A percentile compares a stretch with the other conserved stretches of the same genome.
Evolutionary conservation across 768 basidiomycete species (phyloP).

Genomic region (Lactarius sanguifluus): DNA sequence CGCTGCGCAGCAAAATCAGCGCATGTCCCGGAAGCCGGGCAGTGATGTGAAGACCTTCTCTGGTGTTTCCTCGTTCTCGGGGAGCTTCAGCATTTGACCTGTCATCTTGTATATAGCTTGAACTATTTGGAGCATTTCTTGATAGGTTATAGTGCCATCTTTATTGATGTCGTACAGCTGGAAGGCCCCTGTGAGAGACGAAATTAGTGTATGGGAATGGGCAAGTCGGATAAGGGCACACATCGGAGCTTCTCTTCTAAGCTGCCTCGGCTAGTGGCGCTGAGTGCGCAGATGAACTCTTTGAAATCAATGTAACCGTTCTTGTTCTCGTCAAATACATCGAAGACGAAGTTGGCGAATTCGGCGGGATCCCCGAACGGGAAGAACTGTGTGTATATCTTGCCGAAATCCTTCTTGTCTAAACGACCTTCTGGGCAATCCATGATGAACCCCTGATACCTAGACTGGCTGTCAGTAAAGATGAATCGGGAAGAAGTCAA

Average conservation of each 20-base stretch:
- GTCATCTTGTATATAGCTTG: constrained; percentile 99
- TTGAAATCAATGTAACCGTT: constrained; percentile 99
- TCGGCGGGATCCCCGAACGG: constrained; percentile 97
- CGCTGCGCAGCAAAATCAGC: constrained; percentile 52
- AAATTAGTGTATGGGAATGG: neutral
- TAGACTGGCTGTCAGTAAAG: constrained; percentile 36
- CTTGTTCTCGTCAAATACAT: constrained; percentile 93
- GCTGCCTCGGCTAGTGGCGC: constrained; percentile 88
- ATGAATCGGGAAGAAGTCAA: constrained; percentile 17
- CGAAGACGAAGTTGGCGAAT: constrained; percentile 98
- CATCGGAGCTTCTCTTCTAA: constrained; percentile 99
- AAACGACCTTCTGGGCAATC: constrained; percentile 97
- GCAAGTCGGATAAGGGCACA: constrained; percentile 42
- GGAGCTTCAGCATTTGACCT: constrained; percentile 97
- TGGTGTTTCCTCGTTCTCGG: constrained; percentile 99
- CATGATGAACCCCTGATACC: constrained; percentile 99
- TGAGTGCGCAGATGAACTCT: constrained; percentile 97
- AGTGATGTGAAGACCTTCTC: constrained; percentile 67
- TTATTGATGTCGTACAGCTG: constrained; percentile 99
- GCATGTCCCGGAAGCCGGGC: neutral
- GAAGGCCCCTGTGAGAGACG: constrained; percentile 82
- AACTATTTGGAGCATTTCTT: constrained; percentile 99
- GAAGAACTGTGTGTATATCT: constrained; percentile 99
- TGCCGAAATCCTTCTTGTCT: constrained; percentile 92
- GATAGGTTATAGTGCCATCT: constrained; percentile 96